Base-by-base conservation (phyloP, 1,284 basidiomycete genomes). In the Malassezia obtusa region DNA sequence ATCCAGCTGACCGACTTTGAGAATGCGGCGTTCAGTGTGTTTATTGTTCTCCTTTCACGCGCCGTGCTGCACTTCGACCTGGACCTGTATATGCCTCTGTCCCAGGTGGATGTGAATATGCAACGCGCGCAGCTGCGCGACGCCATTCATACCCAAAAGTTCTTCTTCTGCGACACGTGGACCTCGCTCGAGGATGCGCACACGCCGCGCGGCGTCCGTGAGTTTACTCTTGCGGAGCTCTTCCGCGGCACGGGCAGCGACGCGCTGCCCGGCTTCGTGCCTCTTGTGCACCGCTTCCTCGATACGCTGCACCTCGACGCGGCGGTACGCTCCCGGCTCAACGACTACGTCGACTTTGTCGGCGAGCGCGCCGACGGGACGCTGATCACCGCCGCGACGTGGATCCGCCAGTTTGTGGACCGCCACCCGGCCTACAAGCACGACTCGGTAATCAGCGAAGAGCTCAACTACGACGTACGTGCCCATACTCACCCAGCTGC, bases 91-190 rank as follows among this genome's bases (percentile, higher is more conserved):
- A 82, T 96, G 63, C 94, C 94, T 3, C 89, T 99, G 44, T 92
- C 89, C 1, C 91, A 94, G 81, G 92, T 98, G 28, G 92, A 98
- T 72, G 87, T 88, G 72, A 99, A 99, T 71, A 96, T 98, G 91
- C 80, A 78, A 43, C 80, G 85, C 48, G 90, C 91, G 1, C 94
- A 98, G 75, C 77, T 79, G 51, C 79, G 92, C 36, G 83, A 89
- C 68, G 92, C 90, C 0, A 81, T 84, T 17, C 78, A 77, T 47
- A 76, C 79, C 15, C 79, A 83, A 62, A 85, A 81, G 73, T 98
- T 94, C 77, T 89, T 80, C 77, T 99, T 99, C 81, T 81, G 91
- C 44, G 1, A 78, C 77, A 71, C 76, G 25, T 77, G 77, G 39
- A 24, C 22, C 14, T 22, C 21, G 10, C 65, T 59, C 76, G 39